Base-by-base conservation (phyloP, 2,329 filamentous ascomycete species). In the Aureobasidium lini region DNA sequence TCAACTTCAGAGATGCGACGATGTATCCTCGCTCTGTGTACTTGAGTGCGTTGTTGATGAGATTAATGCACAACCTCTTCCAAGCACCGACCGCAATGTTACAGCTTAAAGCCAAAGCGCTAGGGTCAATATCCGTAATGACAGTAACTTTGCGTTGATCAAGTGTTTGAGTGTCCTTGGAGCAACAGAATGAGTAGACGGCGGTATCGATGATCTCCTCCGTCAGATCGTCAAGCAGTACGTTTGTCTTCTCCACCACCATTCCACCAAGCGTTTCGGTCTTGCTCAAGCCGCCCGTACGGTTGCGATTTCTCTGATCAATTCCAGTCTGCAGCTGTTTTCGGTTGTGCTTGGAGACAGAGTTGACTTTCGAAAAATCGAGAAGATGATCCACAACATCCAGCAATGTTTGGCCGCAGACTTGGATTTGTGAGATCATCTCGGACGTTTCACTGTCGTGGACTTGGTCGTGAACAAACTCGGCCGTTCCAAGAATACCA, bases 401-500 rank as follows among this genome's bases (percentile, higher is more conserved):
- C n/a, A 80, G 63, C 7, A 79, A 64, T 9, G 76, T 79, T n/a
- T 73, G 66, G 0, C 76, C 77, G 36, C 77, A 80, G 1, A 70
- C 74, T 32, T 77, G 74, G 11, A 79, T 69, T 64, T 76, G 79
- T 7, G 72, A 72, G 0, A 76, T 68, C 57, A 56, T 56, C 29
- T 56, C 52, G 5, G 52, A 77, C 70, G 48, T 69, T 73, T 60
- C 66, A 63, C 53, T 78, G 69, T 71, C 70, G 28, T 67, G 69
- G n/a, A 65, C 63, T 3, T 74, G 77, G 6, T 76, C 75, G 2
- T 72, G 69, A 4, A 81, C 62, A 9, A 80, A 72, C 61, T 81
- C 78, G 2, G 75, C 70, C 28, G 75, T 77, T 1, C 77, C 79
- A 9, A 78, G 69, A 40, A 77, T 76, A 34, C 75, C 78, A 57